phyloP scores from a whole-genome alignment of 169 alveolate species.

The Plasmodium vivax region DNA sequence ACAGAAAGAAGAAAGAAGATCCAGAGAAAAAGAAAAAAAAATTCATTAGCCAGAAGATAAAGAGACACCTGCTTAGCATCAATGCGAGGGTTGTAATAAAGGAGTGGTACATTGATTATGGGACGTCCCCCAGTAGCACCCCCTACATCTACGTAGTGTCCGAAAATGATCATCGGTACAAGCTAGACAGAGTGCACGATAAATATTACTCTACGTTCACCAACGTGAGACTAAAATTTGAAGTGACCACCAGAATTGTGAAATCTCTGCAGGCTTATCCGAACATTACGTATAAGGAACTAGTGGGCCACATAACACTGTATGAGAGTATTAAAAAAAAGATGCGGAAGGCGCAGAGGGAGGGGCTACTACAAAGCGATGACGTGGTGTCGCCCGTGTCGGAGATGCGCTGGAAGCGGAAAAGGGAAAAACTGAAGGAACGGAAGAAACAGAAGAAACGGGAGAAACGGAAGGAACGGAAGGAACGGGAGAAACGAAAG shows the following conservation, averaged over 20 bases:
- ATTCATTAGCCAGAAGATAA: conserved; percentile 15
- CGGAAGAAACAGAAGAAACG: background rate
- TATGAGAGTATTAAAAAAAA: background rate
- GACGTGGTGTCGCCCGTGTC: background rate
- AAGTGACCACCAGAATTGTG: conserved; percentile 23
- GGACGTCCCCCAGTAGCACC: background rate
- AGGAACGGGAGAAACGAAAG: background rate
- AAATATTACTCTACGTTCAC: conserved; percentile 11
- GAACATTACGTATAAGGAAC: background rate
- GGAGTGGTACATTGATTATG: conserved; percentile 53
- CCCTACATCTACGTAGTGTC: conserved; percentile 40
- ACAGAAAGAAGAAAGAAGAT: background rate
- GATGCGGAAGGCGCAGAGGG: background rate
- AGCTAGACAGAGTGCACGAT: background rate
- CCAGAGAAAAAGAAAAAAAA: conserved; percentile 7
- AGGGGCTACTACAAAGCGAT: background rate
- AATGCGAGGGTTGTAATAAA: conserved; percentile 18
- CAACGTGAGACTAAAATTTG: conserved; percentile 21
- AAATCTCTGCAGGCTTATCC: conserved; percentile 19
- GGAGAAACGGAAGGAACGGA: background rate
- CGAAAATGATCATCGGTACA: conserved; percentile 6
- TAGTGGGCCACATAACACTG: conserved; percentile 5
- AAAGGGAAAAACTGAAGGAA: background rate
- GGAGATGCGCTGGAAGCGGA: background rate
- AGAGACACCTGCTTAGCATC: conserved; percentile 11